These are phyloP conservation scores for Larix kaempferi DNA, from an alignment of 75 land plant genomes.

Conservation along the genomic window DNA sequence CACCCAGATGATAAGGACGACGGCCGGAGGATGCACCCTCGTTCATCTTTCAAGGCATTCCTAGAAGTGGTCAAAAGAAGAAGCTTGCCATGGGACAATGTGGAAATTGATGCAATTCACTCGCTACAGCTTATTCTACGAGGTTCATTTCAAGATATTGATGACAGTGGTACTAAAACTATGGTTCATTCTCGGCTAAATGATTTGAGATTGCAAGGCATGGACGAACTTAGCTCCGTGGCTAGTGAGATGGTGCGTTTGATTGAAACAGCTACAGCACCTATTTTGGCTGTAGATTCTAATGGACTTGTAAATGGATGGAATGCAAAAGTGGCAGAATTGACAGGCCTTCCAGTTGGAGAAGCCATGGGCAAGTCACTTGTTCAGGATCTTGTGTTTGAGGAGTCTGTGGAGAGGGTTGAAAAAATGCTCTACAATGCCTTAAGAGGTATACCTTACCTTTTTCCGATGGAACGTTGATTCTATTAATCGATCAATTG, in stretches of 20 bases:
- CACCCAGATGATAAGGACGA: constrained; percentile 94
- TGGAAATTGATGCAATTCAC: constrained; percentile 99
- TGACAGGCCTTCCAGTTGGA: constrained; percentile 82
- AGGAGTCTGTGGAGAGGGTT: constrained; percentile 63
- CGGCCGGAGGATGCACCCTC: constrained; percentile 92
- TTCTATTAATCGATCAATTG: background rate
- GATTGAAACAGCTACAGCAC: constrained; percentile 98
- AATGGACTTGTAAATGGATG: constrained; percentile 90
- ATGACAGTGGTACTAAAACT: constrained; percentile 69
- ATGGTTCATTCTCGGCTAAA: constrained; percentile 57
- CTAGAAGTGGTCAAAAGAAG: constrained; percentile 92
- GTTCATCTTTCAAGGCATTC: constrained; percentile 96
- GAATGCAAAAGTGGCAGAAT: constrained; percentile 94
- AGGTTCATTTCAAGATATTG: constrained; percentile 76
- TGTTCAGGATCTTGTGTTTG: constrained; percentile 75
- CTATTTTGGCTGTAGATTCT: constrained; percentile 94
- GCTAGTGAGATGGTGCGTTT: constrained; percentile 97
- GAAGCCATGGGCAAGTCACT: constrained; percentile 96
- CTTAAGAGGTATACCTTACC: constrained; percentile 57
- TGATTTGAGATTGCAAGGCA: constrained; percentile 74
- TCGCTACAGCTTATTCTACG: constrained; percentile 94
- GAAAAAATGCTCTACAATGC: constrained; percentile 77
- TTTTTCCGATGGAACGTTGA: background rate
- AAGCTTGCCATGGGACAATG: constrained; percentile 97
- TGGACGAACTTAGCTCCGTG: constrained; percentile 98